phyloP scores from a whole-genome alignment of 176 grass and related monocot genomes.

The Musa beccarii region DNA sequence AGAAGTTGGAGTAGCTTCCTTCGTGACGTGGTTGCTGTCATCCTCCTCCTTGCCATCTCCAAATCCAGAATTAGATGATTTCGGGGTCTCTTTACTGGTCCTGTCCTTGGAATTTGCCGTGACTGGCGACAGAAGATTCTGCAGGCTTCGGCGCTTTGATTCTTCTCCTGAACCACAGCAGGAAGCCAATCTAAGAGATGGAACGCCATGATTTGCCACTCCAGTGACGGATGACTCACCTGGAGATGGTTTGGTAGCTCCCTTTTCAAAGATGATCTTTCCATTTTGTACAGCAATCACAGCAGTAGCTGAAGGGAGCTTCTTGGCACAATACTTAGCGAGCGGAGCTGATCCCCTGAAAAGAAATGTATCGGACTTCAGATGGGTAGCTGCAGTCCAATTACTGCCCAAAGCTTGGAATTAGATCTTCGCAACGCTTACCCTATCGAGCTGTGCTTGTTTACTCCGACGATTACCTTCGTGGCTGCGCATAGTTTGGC shows the following conservation, averaged over 20 bases:
- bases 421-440: constrained; percentile 28
- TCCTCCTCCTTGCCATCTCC: not conserved
- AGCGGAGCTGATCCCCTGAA: constrained; percentile 56
- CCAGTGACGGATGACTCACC: constrained; percentile 29
- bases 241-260: constrained; percentile 34
- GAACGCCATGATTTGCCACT: not conserved
- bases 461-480: constrained; percentile 64
- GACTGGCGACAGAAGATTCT: constrained; percentile 62
- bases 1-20: constrained; percentile 1
- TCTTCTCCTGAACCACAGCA: constrained; percentile 37
- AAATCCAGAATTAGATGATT: not conserved
- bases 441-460: constrained; percentile 74
- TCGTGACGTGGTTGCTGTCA: not conserved
- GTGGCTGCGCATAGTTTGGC: constrained; percentile 75
- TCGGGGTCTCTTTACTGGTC: not conserved
- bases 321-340: constrained; percentile 87
- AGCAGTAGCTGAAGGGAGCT: constrained; percentile 64
- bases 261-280: constrained; percentile 63
- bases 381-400: not conserved
- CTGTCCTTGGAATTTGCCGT: constrained; percentile 22
- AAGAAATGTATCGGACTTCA: constrained; percentile 1
- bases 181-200: not conserved
- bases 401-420: not conserved
- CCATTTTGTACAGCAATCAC: constrained; percentile 68
- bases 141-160: constrained; percentile 39